A percentile compares a stretch with the other conserved stretches of the same genome.
phyloP scores from a whole-genome alignment of 2,329 filamentous ascomycete species.

The Cryphonectria radicalis region DNA sequence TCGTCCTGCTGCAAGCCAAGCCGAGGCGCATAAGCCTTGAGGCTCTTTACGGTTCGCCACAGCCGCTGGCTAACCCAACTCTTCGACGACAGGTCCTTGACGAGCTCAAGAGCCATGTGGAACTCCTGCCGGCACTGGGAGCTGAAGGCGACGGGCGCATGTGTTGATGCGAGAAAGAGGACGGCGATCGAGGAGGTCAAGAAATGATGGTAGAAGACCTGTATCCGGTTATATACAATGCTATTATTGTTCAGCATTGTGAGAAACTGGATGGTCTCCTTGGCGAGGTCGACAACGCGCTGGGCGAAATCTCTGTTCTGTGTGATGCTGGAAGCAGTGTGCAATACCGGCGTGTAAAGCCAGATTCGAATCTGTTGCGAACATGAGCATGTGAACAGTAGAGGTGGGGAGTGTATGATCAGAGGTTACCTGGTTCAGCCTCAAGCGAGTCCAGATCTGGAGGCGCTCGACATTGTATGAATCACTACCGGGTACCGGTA shows the following conservation, averaged over 20 bases:
- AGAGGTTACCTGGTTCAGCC: slow-evolving; percentile 72
- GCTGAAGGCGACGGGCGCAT: slow-evolving; percentile 74
- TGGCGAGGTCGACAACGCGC: slow-evolving; percentile 73
- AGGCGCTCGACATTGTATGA: slow-evolving; percentile 73
- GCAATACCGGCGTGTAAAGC: slow-evolving; percentile 85
- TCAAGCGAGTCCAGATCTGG: slow-evolving; percentile 81
- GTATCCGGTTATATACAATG: slow-evolving; percentile 71
- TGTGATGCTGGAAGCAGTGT: slow-evolving; percentile 82
- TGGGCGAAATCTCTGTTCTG: slow-evolving; percentile 75
- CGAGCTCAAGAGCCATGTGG: slow-evolving; percentile 75
- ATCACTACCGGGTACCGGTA: slow-evolving; percentile 57
- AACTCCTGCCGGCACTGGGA: slow-evolving; percentile 73
- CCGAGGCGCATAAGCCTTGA: slow-evolving; percentile 73
- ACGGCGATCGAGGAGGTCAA: slow-evolving; percentile 75
- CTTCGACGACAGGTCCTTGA: slow-evolving; percentile 72
- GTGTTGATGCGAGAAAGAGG: slow-evolving; percentile 75
- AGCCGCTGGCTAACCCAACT: slow-evolving; percentile 74
- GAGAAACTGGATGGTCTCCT: slow-evolving; percentile 75
- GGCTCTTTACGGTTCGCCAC: slow-evolving; percentile 72
- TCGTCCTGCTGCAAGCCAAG: slow-evolving; percentile 61
- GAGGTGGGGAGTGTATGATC: not conserved
- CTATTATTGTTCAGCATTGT: slow-evolving; percentile 71
- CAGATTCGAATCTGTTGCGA: slow-evolving; percentile 70
- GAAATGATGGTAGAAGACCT: slow-evolving; percentile 82
- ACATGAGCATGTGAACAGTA: slow-evolving; percentile 9